Evolutionary conservation across 164 flowering plant genomes (phyloP).

Genomic region (Stephania japonica): DNA sequence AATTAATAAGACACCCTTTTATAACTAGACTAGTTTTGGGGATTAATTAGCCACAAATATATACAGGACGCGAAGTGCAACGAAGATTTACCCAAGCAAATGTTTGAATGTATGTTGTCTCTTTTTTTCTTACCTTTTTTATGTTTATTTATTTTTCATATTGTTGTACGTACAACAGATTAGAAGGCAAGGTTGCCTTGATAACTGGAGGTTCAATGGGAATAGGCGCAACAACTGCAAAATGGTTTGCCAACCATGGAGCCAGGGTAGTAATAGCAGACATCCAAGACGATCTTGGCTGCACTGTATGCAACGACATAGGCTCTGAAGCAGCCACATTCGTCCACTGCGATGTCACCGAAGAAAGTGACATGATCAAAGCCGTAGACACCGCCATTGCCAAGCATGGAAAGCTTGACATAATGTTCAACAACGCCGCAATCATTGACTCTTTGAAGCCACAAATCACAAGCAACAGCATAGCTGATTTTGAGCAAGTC

Average conservation of each 20-base stretch:
- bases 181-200: slow-evolving; percentile 15
- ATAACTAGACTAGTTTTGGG: too few relatives aligned
- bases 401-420: slow-evolving; percentile 36
- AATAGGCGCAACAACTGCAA: slow-evolving; percentile 9
- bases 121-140: neutral
- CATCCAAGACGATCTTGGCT: slow-evolving; percentile 12
- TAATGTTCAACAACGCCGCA: slow-evolving; percentile 53
- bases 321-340: slow-evolving; percentile 2
- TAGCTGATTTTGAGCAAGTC: slow-evolving; percentile 30
- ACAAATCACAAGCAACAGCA: slow-evolving; percentile 25
- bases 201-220: slow-evolving; percentile 11
- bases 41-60: too few relatives aligned
- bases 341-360: slow-evolving; percentile 14
- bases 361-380: slow-evolving; percentile 6
- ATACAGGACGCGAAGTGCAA: too few relatives aligned
- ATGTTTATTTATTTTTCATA: neutral
- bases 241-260: slow-evolving; percentile 6
- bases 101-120: neutral
- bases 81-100: too few relatives aligned
- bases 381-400: slow-evolving; percentile 20
- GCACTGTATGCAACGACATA: neutral
- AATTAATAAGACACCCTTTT: too few relatives aligned
- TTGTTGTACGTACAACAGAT: neutral
- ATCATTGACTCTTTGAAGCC: slow-evolving; percentile 16
- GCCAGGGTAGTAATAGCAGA: slow-evolving; percentile 16